Base-by-base conservation (phyloP, 108 stramenopile species). In the Nitzschia putrida region DNA sequence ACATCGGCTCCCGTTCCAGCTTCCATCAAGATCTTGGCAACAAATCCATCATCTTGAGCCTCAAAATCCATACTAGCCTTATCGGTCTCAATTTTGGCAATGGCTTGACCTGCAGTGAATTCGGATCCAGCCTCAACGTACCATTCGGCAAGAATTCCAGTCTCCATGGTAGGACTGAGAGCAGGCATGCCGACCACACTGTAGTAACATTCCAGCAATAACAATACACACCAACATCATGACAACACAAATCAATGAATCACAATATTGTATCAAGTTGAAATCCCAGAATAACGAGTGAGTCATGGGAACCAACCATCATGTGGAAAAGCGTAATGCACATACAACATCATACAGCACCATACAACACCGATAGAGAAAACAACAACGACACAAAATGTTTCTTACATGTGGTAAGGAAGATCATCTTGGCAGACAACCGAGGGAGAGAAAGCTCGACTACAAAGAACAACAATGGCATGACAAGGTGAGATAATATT, bases 31-130 rank as follows among this genome's bases (percentile, higher is more conserved):
- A 96, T 68, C 76, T 96, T 98, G 18, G 97, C 99, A 10, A 97
- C 76, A 26, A 85, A 83, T 8, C 96, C 96, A 68, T 98, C 99
- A 72, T 99, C 99, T 68, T 97, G 96, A 3, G 92, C 91, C 71
- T 98, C 98, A 74, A 97, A 98, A 68, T 92, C 96, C 51, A 99
- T 97, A 56, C 91, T 83, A 16, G 98, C 98, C 81, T 99, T 99
- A 78, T 99, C 98, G 0, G 98, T 99, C 68, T 99, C 97, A 57
- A 99, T 95, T 50, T 97, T 89, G 45, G 96, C 95, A 47, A 99
- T 37, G 55, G 91, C 79, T 77, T 95, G 87, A n/a, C 98, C 98
- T 0, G 98, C 95, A 12, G 71, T 50, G 66, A 99, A 95, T 9
- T 60, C 65, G 45, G 91, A 84, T 25, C 98, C 96, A 61, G 92